phyloP scores from a whole-genome alignment of 1,284 basidiomycete genomes.

The Ceratobasidium sp. region DNA sequence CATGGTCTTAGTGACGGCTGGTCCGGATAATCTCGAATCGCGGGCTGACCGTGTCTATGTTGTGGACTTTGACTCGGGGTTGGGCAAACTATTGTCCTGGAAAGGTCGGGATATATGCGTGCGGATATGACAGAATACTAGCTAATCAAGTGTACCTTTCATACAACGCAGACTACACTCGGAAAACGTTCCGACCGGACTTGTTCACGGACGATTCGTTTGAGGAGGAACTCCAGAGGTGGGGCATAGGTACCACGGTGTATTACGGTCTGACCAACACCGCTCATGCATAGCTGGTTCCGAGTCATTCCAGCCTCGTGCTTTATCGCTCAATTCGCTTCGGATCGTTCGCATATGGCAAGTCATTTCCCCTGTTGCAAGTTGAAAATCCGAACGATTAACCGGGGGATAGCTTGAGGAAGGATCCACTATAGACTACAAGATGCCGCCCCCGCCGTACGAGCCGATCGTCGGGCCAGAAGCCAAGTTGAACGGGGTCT shows the following conservation, averaged over 20 bases:
- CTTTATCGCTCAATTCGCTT: conserved; percentile 28
- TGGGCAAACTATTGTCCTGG: conserved; percentile 26
- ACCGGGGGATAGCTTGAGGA: not conserved
- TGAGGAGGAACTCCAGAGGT: conserved; percentile 18
- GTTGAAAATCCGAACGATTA: not conserved
- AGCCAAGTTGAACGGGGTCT: conserved; percentile 18
- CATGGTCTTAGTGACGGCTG: conserved; percentile 14
- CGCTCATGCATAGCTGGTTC: conserved; percentile 4
- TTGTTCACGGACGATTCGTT: conserved; percentile 14
- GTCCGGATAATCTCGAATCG: not conserved
- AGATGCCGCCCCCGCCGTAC: conserved; percentile 35
- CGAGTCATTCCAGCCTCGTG: conserved; percentile 21
- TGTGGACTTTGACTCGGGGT: conserved; percentile 33
- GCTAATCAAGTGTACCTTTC: not conserved
- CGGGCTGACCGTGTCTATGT: not conserved
- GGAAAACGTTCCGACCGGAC: conserved; percentile 14
- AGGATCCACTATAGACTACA: conserved; percentile 3
- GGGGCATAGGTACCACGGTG: not conserved
- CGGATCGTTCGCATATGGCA: conserved; percentile 38
- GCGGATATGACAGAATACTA: not conserved
- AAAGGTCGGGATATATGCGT: conserved; percentile 35
- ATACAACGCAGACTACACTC: conserved; percentile 7
- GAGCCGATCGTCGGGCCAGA: conserved; percentile 19
- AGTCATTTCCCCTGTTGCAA: not conserved
- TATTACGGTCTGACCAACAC: not conserved